Evolutionary conservation across 2,329 filamentous ascomycete species (phyloP).

Genomic region (Diaporthe velutina): DNA sequence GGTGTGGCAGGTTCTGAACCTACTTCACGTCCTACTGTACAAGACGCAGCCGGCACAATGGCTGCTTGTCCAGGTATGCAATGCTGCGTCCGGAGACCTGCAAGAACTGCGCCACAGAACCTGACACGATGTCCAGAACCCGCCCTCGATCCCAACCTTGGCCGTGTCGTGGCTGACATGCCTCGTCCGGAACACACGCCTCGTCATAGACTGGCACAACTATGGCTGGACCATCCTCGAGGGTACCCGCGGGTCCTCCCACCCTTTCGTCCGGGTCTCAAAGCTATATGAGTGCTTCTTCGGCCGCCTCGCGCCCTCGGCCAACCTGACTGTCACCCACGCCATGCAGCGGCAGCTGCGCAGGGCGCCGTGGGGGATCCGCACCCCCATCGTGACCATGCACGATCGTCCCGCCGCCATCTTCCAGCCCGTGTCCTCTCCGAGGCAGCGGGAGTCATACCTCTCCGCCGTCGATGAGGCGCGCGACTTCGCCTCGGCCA

Average conservation of each 20-base stretch:
- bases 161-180: constrained; percentile 80
- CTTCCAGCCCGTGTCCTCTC: constrained; percentile 77
- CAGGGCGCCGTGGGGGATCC: constrained; percentile 73
- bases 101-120: neutral
- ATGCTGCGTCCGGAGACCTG: neutral
- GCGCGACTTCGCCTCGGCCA: constrained; percentile 66
- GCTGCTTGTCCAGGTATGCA: constrained; percentile 82
- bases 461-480: constrained; percentile 77
- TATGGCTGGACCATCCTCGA: constrained; percentile 95
- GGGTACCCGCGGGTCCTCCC: constrained; percentile 65
- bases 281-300: constrained; percentile 82
- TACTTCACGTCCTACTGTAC: constrained; percentile 82
- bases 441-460: constrained; percentile 66
- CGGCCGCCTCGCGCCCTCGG: constrained; percentile 74
- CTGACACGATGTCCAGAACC: constrained; percentile 71
- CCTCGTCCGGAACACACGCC: constrained; percentile 80
- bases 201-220: constrained; percentile 99
- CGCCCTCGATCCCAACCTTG: constrained; percentile 93
- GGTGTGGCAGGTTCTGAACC: constrained; percentile 80
- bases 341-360: constrained; percentile 85
- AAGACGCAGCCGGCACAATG: constrained; percentile 80
- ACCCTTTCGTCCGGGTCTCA: constrained; percentile 84
- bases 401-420: constrained; percentile 89
- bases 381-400: constrained; percentile 75
- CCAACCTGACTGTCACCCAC: constrained; percentile 88